Evolutionary conservation across 805 yeast genomes (phyloP), one percentile per base, ranked within the genome.

Genomic region (Starmera amethionina): DNA sequence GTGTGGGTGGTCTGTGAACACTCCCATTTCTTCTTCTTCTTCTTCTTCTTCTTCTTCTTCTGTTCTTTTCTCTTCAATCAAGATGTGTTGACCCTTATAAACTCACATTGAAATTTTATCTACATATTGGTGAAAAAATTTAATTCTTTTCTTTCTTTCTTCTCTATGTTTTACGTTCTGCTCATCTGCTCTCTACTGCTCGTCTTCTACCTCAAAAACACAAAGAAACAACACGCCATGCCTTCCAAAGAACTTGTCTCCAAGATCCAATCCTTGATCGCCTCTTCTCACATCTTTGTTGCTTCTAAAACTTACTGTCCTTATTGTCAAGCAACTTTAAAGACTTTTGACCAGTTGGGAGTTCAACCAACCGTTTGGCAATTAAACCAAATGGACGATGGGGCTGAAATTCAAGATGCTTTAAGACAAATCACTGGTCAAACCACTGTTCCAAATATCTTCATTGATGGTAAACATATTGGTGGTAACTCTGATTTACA

Each of bases 401-500:
- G 97, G 42, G 64, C 67, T 37, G 89, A 80, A 29, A 75, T 88
- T 50, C 97, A 89, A 67, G 80, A 67, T 38, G 94, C 94, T 49
- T 70, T 90, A 45, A 61, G 59, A 40, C 77, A 82, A 58, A 62
- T 87, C 44, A 84, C 95, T 32, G 93, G 95, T 44, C 97, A 90
- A 71, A 74, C 79, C 50, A 87, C 97, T 32, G 97, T 90, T 46
- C 98, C 98, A 46, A 88, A 83, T 60, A 74, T 90, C 51, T 90
- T 82, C 67, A 87, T 90, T 60, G 79, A 72, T 37, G 96, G 96
- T 45, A 73, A 89, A 65, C 96, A 88, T 69, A 77, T 90, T 55
- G 98, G 98, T 45, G 98, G 98, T 46, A 86, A 88, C 73, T 80
- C 89, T 32, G 96, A 86, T 51, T 68, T 90, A 48, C 95, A 88